Evolutionary conservation across 1,284 basidiomycete species (phyloP).

Genomic region (Boletus semigastroideus): DNA sequence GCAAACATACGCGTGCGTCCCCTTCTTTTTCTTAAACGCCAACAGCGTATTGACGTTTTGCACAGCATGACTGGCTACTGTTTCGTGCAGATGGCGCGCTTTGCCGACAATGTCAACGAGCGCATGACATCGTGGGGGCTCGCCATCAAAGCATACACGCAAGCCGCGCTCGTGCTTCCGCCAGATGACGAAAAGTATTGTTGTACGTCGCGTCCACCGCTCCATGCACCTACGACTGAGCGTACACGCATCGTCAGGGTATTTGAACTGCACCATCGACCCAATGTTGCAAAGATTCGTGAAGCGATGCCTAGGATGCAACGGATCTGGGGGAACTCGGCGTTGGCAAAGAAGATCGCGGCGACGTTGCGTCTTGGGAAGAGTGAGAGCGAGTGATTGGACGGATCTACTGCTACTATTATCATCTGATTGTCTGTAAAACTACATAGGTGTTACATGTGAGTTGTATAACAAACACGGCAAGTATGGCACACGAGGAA

Average conservation of each 20-base stretch:
- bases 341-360: background rate
- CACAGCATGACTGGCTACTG: background rate
- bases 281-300: background rate
- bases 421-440: too few relatives aligned
- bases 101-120: background rate
- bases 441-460: too few relatives aligned
- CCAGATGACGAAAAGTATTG: background rate
- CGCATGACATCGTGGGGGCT: background rate
- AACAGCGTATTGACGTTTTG: background rate
- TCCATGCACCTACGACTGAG: background rate
- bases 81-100: background rate
- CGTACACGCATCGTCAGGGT: background rate
- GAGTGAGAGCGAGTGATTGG: too few relatives aligned
- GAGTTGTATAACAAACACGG: too few relatives aligned
- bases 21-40: background rate
- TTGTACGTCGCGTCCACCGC: background rate
- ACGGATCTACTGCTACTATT: too few relatives aligned
- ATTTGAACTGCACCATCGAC: background rate
- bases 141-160: background rate
- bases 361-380: background rate
- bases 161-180: background rate
- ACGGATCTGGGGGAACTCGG: background rate
- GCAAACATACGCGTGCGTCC: background rate
- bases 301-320: constrained; percentile 3
- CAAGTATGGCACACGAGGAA: too few relatives aligned